phyloP scores from a whole-genome alignment of 108 stramenopile genomes.

The Skeletonema tropicum region DNA sequence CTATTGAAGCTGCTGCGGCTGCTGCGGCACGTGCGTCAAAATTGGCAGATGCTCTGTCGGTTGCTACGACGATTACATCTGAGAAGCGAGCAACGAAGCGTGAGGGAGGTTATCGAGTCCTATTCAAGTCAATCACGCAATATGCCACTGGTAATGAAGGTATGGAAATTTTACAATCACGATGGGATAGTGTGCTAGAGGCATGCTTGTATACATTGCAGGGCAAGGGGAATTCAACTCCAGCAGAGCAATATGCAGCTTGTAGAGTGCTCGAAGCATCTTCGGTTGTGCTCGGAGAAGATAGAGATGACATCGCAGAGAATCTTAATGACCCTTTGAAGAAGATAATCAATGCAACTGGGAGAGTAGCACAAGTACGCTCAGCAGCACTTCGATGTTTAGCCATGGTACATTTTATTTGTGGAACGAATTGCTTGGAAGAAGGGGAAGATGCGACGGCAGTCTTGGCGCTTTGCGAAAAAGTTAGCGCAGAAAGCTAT shows the following conservation, averaged over 20 bases:
- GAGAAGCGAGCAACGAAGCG: slow-evolving; percentile 73
- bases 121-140: slow-evolving; percentile 74
- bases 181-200: slow-evolving; percentile 24
- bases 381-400: slow-evolving; percentile 74
- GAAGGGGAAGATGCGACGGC: slow-evolving; percentile 40
- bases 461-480: slow-evolving; percentile 75
- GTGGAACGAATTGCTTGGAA: slow-evolving; percentile 54
- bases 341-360: slow-evolving; percentile 59
- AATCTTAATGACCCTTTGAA: slow-evolving; percentile 50
- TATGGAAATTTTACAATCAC: slow-evolving; percentile 32
- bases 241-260: slow-evolving; percentile 86
- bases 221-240: slow-evolving; percentile 41
- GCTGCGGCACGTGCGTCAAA: slow-evolving; percentile 21
- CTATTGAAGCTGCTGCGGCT: slow-evolving; percentile 14
- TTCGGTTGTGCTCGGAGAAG: slow-evolving; percentile 61
- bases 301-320: slow-evolving; percentile 64
- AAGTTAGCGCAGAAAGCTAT: slow-evolving; percentile 48
- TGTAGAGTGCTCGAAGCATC: slow-evolving; percentile 81
- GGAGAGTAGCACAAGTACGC: slow-evolving; percentile 67
- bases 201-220: slow-evolving; percentile 44
- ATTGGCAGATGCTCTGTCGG: slow-evolving; percentile 27
- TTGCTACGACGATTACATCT: slow-evolving; percentile 39
- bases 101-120: slow-evolving; percentile 51
- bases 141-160: slow-evolving; percentile 56
- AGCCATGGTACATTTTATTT: slow-evolving; percentile 72